A percentile compares a stretch with the other conserved stretches of the same genome.
phyloP scores from a whole-genome alignment of 441 rosid species.

The Euphorbia schlechtendalii region DNA sequence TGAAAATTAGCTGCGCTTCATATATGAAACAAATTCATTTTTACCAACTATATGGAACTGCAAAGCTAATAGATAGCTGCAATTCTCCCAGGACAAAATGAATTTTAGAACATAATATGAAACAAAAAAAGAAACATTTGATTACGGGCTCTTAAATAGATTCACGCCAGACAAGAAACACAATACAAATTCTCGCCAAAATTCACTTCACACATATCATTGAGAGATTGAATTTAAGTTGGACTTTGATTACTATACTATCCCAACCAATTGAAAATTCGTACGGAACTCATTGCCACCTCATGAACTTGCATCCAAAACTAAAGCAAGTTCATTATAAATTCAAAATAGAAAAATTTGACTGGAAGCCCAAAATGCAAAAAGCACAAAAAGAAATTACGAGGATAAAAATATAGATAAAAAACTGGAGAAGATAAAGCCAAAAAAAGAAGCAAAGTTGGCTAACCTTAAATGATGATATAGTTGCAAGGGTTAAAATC shows the following conservation, averaged over 20 bases:
- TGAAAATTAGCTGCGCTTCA: neutral
- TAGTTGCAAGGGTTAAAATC: conserved; percentile 59
- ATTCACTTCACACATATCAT: neutral
- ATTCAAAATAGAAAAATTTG: neutral
- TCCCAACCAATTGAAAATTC: neutral
- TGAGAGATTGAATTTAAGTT: neutral
- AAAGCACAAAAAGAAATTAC: too few species aligned
- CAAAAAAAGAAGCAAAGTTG: neutral
- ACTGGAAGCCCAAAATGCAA: too few species aligned
- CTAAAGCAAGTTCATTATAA: neutral
- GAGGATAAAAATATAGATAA: too few species aligned
- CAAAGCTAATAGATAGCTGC: neutral
- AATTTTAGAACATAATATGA: too few species aligned
- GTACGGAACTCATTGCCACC: too few species aligned
- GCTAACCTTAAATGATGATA: conserved; percentile 60
- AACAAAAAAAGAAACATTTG: too few species aligned
- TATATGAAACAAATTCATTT: neutral
- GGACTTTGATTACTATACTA: neutral
- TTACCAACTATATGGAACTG: neutral
- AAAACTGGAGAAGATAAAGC: neutral
- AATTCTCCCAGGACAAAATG: neutral
- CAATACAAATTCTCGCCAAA: neutral
- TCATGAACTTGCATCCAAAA: neutral
- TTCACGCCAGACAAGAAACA: too few species aligned
- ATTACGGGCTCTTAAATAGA: too few species aligned